Conservation (phyloP, 208 protist genomes). For the Strigomonas culicis region DNA sequence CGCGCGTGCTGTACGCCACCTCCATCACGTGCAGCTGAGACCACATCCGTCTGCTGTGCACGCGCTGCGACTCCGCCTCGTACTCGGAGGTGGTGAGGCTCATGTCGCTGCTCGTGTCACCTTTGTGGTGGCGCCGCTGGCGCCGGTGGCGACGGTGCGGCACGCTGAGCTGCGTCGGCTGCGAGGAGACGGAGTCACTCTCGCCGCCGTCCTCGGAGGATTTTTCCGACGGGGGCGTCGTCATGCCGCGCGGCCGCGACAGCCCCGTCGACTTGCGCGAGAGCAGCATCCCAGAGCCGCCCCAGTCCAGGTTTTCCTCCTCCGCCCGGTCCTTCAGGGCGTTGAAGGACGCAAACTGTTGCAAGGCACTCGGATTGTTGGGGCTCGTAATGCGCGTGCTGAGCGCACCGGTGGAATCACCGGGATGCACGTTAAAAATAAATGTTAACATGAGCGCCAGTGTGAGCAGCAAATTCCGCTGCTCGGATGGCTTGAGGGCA, state of each 20-base stretch:
- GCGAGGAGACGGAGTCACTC: constrained; percentile 9
- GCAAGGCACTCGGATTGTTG: constrained; percentile 39
- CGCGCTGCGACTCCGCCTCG: neutral
- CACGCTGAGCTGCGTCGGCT: constrained; percentile 19
- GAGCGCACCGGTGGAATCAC: constrained; percentile 24
- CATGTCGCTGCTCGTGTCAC: neutral
- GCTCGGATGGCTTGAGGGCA: constrained; percentile 4
- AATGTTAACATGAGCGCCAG: constrained; percentile 36
- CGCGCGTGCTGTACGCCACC: constrained; percentile 41
- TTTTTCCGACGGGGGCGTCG: neutral
- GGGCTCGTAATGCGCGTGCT: constrained; percentile 45
- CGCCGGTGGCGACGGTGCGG: neutral
- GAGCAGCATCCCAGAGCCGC: constrained; percentile 26
- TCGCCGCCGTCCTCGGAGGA: neutral
- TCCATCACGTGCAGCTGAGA: constrained; percentile 67
- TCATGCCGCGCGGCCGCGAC: constrained; percentile 13
- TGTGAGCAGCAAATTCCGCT: constrained; percentile 27
- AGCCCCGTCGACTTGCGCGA: constrained; percentile 1
- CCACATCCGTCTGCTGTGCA: constrained; percentile 47
- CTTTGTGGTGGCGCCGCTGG: neutral
- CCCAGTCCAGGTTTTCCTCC: constrained; percentile 72
- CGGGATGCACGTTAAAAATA: constrained; percentile 22
- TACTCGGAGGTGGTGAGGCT: neutral
- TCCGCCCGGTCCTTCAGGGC: constrained; percentile 57
- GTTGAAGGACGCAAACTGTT: constrained; percentile 66